Evolutionary conservation across 345 rosid species (phyloP), one percentile per base, ranked within the genome.

Genomic region (Lepidium africanum): DNA sequence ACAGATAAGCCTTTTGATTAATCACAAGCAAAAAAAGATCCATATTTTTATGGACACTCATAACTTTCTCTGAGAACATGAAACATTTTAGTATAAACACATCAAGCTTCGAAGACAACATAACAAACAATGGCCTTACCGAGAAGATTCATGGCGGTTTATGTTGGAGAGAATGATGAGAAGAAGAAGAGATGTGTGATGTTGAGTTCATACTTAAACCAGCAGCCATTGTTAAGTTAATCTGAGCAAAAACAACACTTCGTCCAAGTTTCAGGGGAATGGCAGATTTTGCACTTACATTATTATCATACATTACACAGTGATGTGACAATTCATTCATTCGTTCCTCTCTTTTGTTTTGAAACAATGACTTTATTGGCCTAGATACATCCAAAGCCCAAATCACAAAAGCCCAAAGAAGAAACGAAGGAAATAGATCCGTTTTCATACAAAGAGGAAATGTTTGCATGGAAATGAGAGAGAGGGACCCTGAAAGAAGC

Each of bases 201-300:
- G 47, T 79, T 78, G 11, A 59, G 77, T 25, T 82, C 83, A 5
- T 77, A 46, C 43, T 69, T 82, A 72, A 77, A 71, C 51, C 78
- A 77, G 35, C 79, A 77, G 35, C 80, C 77, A 41, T 61, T 80
- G 75, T 52, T 80, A 30, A 67, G 73, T 57, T 69, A 65, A 65
- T 76, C 75, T 4, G 80, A 77, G 55, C 78, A 80, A 67, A 48
- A 47, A 38, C 45, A 17, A 4, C n/a, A n/a, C n/a, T 43, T 27
- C 40, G 36, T 50, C 7, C 36, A 23, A 9, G 17, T 57, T 37
- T 17, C 27, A 37, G 16, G 11, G 32, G 11, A 56, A 37, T 10
- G 62, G 62, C 62, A 57, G 15, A 16, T 6, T 58, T 58, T 58
- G 47, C 17, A 58, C 35, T 12, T 30, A 10, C 17, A 46, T 46